Percentiles rank a stretch among this genome's conserved stretches.
phyloP scores from a whole-genome alignment of 805 yeast genomes.

The Monosporozyma solicola region DNA sequence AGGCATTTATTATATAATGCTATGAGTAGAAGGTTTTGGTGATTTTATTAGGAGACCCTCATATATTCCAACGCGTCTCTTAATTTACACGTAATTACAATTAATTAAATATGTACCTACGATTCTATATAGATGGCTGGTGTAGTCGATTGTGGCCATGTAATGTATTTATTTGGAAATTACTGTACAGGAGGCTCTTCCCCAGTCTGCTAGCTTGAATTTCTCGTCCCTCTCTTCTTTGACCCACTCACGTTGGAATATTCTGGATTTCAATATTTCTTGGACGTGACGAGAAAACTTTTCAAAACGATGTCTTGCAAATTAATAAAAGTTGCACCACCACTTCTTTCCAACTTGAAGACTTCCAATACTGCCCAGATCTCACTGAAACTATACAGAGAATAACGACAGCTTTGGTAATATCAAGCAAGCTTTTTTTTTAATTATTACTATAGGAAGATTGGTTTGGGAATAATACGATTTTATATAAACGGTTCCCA shows the following conservation, averaged over 20 bases:
- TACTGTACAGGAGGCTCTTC: neutral
- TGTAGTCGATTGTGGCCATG: neutral
- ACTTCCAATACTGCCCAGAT: neutral
- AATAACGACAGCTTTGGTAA: neutral
- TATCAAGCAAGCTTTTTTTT: neutral
- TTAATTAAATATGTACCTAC: neutral
- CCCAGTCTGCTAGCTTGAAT: neutral
- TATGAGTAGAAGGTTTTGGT: neutral
- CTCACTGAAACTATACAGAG: neutral
- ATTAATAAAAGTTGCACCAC: neutral
- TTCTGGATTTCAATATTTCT: neutral
- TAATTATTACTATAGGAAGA: neutral
- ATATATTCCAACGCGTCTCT: neutral
- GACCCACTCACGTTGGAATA: neutral
- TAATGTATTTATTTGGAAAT: neutral
- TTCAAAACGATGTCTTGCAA: neutral
- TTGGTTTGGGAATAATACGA: neutral
- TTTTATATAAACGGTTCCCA: neutral
- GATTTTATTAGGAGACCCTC: neutral
- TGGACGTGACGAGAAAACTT: slow-evolving; percentile 2
- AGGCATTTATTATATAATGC: too few species aligned
- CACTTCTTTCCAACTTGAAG: neutral
- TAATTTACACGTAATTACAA: neutral
- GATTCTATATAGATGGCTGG: neutral
- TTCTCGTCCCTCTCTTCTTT: neutral